Percentiles rank a stretch among this genome's conserved stretches.
These are phyloP conservation scores for Neofusicoccum parvum DNA, from an alignment of 2,329 filamentous ascomycete species.

Conservation along the genomic window DNA sequence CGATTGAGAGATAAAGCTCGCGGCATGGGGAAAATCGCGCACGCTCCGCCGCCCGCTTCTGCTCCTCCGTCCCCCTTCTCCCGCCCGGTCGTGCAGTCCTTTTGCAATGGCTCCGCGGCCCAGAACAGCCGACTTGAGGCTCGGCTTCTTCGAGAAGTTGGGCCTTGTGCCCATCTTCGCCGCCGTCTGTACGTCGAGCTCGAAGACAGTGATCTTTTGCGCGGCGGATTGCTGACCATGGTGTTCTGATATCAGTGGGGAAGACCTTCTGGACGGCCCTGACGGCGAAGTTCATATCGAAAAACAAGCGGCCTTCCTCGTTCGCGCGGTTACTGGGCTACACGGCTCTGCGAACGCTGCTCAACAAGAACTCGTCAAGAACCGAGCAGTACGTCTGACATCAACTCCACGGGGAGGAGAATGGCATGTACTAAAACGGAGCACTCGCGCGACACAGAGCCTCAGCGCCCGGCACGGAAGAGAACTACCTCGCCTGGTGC, in stretches of 20 bases:
- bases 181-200: not conserved
- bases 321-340: not conserved
- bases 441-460: not conserved
- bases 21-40: not conserved
- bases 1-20: not conserved
- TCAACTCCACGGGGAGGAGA: too few species aligned
- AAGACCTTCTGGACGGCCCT: not conserved
- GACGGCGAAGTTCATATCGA: not conserved
- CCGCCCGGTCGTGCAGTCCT: too few species aligned
- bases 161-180: conserved; percentile 3
- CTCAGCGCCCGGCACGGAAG: not conserved
- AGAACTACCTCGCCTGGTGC: conserved; percentile 10
- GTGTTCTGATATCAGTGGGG: not conserved
- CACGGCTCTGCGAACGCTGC: not conserved
- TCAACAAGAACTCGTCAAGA: not conserved
- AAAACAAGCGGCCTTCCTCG: not conserved
- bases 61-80: too few species aligned
- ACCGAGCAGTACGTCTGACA: not conserved
- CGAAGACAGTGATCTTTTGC: too few species aligned
- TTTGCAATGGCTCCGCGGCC: conserved; percentile 7
- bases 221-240: not conserved
- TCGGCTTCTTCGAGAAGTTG: conserved; percentile 12
- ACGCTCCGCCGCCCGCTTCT: too few species aligned
- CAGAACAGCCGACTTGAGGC: conserved; percentile 2
- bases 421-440: too few species aligned